phyloP scores from a whole-genome alignment of 2,329 filamentous ascomycete species.

The Alternaria viburni region DNA sequence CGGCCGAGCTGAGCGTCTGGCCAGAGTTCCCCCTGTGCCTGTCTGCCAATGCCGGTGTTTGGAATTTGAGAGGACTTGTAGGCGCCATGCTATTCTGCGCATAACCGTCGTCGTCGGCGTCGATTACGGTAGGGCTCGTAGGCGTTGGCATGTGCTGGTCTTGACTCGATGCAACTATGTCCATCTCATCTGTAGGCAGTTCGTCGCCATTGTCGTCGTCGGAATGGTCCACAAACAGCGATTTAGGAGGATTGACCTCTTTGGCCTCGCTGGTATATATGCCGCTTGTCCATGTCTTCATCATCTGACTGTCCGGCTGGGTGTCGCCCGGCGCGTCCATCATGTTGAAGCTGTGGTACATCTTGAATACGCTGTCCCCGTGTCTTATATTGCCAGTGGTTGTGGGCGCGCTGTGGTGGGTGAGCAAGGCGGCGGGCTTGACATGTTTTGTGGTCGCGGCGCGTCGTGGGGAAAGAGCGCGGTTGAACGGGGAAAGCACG shows the following conservation, averaged over 20 bases:
- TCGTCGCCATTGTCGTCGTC: conserved; percentile 20
- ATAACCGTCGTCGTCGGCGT: conserved; percentile 33
- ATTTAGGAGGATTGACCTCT: conserved; percentile 17
- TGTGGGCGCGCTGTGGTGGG: conserved; percentile 42
- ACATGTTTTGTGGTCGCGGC: conserved; percentile 37
- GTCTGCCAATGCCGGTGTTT: conserved; percentile 52
- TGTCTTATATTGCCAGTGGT: conserved; percentile 28
- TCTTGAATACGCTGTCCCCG: conserved; percentile 25
- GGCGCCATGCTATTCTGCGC: conserved; percentile 22
- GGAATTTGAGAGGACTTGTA: conserved; percentile 46
- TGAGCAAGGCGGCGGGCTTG: conserved; percentile 35
- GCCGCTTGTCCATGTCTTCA: conserved; percentile 48
- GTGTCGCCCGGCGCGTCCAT: conserved; percentile 53
- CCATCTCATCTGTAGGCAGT: conserved; percentile 26
- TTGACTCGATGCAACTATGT: conserved; percentile 36
- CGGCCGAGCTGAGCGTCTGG: conserved; percentile 50
- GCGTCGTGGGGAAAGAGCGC: conserved; percentile 35
- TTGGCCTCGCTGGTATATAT: conserved; percentile 20
- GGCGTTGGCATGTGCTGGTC: conserved; percentile 27
- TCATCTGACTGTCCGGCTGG: conserved; percentile 56
- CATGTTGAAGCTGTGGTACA: conserved; percentile 48
- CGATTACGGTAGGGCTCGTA: conserved; percentile 40
- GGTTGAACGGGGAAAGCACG: conserved; percentile 16
- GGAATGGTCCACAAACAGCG: conserved; percentile 27
- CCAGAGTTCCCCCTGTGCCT: conserved; percentile 50